These are phyloP conservation scores for Bacidia rubella DNA, from an alignment of 495 filamentous ascomycete genomes.

Conservation along the genomic window DNA sequence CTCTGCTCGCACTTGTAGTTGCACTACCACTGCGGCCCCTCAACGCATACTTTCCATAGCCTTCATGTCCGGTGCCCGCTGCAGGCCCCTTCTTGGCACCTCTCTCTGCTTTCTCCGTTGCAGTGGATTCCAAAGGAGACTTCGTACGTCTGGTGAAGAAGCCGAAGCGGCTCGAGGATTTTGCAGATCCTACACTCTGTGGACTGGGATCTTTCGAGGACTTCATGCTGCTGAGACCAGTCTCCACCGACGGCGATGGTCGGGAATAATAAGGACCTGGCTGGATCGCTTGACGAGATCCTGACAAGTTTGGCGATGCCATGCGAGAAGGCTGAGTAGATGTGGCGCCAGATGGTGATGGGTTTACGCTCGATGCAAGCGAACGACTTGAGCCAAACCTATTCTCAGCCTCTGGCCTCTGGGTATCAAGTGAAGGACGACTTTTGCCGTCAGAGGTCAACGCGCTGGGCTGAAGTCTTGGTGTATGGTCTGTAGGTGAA, in stretches of 20 bases:
- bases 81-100: constrained; percentile 62
- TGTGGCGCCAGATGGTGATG: constrained; percentile 28
- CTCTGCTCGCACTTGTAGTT: constrained; percentile 31
- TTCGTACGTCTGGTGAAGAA: constrained; percentile 66
- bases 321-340: constrained; percentile 25
- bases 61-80: constrained; percentile 92
- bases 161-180: constrained; percentile 47
- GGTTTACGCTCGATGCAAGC: constrained; percentile 19
- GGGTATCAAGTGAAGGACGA: constrained; percentile 29
- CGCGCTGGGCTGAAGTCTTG: constrained; percentile 3
- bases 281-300: constrained; percentile 18
- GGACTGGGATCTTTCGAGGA: constrained; percentile 19
- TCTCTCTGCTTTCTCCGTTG: constrained; percentile 42
- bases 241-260: constrained; percentile 15
- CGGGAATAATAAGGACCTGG: neutral
- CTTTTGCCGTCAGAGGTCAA: constrained; percentile 21
- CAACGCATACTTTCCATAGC: constrained; percentile 65
- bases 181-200: constrained; percentile 24
- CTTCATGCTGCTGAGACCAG: constrained; percentile 22
- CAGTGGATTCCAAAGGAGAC: constrained; percentile 38
- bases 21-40: constrained; percentile 37
- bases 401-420: constrained; percentile 8
- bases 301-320: constrained; percentile 30
- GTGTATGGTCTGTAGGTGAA: neutral
- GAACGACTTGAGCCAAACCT: constrained; percentile 5